Evolutionary conservation across 2,329 filamentous ascomycete species (phyloP).

Genomic region (Ampelomyces quisqualis): DNA sequence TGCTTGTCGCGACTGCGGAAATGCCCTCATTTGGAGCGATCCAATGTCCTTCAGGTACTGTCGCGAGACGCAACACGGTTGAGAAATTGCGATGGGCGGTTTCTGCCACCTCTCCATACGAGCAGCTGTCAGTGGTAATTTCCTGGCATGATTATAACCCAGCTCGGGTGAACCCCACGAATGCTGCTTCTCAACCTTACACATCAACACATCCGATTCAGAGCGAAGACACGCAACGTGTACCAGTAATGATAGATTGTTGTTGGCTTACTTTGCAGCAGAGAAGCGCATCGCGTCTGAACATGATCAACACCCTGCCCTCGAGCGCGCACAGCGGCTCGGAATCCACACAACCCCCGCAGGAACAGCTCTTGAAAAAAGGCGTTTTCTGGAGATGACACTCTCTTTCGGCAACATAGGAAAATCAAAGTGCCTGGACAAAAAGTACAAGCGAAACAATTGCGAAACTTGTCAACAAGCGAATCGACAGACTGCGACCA

Average conservation of each 20-base stretch:
- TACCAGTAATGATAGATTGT: slow-evolving; percentile 19
- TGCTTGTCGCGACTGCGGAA: neutral
- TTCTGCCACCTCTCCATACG: too few relatives aligned
- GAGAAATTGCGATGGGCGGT: slow-evolving; percentile 6
- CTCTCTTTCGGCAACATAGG: slow-evolving; percentile 11
- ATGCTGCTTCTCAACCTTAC: neutral
- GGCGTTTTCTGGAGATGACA: slow-evolving; percentile 12
- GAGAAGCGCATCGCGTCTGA: slow-evolving; percentile 17
- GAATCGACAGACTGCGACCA: slow-evolving; percentile 15
- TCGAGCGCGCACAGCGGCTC: slow-evolving; percentile 40
- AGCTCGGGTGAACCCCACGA: too few relatives aligned
- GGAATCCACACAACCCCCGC: slow-evolving; percentile 21
- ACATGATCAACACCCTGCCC: slow-evolving; percentile 26
- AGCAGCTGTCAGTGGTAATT: too few relatives aligned
- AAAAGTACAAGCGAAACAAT: slow-evolving; percentile 2
- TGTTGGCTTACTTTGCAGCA: slow-evolving; percentile 30
- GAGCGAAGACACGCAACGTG: neutral
- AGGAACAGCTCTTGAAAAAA: slow-evolving; percentile 22
- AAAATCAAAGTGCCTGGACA: slow-evolving; percentile 16
- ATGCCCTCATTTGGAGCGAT: slow-evolving; percentile 2
- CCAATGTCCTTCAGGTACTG: slow-evolving; percentile 1
- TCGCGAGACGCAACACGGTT: neutral
- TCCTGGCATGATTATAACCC: too few relatives aligned
- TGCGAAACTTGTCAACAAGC: slow-evolving; percentile 8
- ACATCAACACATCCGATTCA: neutral